Percentiles rank a stretch among this genome's conserved stretches.
Conservation (phyloP, 305 asterid genomes). For the Fraxinus baroniana region DNA sequence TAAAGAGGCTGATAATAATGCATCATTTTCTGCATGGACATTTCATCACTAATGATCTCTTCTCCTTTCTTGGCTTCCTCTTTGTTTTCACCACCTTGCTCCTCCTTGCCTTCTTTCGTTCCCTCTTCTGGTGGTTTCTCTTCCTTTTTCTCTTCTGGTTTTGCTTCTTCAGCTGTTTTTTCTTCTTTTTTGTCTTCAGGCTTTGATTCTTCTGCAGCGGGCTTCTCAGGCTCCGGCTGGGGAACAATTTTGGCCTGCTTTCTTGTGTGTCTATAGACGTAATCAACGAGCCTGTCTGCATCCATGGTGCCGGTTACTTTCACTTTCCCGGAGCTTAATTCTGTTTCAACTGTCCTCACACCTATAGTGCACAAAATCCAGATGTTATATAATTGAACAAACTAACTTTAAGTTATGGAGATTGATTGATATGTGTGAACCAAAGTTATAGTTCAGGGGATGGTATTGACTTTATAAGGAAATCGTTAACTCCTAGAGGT, state of each 20-base stretch:
- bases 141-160: constrained; percentile 45
- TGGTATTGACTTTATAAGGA: too few relatives aligned
- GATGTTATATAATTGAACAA: not conserved
- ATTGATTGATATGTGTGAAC: not conserved
- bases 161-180: constrained; percentile 32
- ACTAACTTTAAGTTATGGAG: not conserved
- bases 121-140: constrained; percentile 33
- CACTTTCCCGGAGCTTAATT: constrained; percentile 64
- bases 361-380: constrained; percentile 37
- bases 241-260: constrained; percentile 85
- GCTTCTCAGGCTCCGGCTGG: constrained; percentile 45
- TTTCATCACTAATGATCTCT: constrained; percentile 11
- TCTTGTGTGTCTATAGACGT: constrained; percentile 78
- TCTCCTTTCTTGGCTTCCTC: constrained; percentile 33
- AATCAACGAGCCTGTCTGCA: constrained; percentile 67
- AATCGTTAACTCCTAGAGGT: not conserved
- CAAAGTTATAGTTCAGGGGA: not conserved
- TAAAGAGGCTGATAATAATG: constrained; percentile 54
- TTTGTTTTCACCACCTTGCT: not conserved
- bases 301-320: constrained; percentile 85
- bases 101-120: constrained; percentile 18
- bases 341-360: constrained; percentile 80
- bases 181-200: constrained; percentile 50
- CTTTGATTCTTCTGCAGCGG: constrained; percentile 31
- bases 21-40: constrained; percentile 56